Evolutionary conservation across 371 early-diverging fungal species (phyloP).

Genomic region (Rhizopus sp.): DNA sequence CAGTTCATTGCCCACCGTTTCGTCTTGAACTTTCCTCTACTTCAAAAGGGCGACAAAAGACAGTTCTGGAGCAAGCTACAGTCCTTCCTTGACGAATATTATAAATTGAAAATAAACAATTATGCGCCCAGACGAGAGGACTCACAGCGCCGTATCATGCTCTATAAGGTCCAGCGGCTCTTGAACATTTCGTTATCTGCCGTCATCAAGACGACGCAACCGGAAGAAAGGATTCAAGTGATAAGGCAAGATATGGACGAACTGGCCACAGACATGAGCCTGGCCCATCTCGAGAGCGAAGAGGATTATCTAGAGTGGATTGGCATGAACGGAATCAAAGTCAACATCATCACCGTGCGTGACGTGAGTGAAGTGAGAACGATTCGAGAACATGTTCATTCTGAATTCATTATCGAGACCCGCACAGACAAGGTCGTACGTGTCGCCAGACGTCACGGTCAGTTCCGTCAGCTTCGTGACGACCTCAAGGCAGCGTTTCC

Average conservation of each 20-base stretch:
- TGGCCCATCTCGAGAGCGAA: slow-evolving; percentile 22
- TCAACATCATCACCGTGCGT: slow-evolving; percentile 26
- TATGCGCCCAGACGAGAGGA: slow-evolving; percentile 30
- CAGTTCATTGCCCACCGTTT: slow-evolving; percentile 33
- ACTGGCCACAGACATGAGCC: slow-evolving; percentile 11
- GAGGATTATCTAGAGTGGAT: slow-evolving; percentile 29
- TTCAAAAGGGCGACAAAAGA: slow-evolving; percentile 31
- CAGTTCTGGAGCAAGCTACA: slow-evolving; percentile 40
- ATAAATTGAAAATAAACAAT: slow-evolving; percentile 31
- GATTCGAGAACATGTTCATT: slow-evolving; percentile 29
- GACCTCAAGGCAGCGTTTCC: slow-evolving; percentile 35
- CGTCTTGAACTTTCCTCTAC: slow-evolving; percentile 41
- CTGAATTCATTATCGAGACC: slow-evolving; percentile 42
- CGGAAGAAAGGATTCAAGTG: slow-evolving; percentile 38
- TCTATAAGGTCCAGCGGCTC: slow-evolving; percentile 39
- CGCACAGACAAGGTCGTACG: slow-evolving; percentile 8
- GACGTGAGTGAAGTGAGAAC: slow-evolving; percentile 28
- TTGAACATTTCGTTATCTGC: slow-evolving; percentile 37
- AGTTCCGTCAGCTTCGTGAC: slow-evolving; percentile 41
- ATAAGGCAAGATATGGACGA: slow-evolving; percentile 7
- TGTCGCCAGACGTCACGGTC: slow-evolving; percentile 45
- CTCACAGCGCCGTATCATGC: slow-evolving; percentile 37
- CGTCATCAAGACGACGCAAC: slow-evolving; percentile 42
- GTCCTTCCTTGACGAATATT: slow-evolving; percentile 38
- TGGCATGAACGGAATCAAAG: slow-evolving; percentile 26